phyloP scores from a whole-genome alignment of 768 basidiomycete genomes.

The Russula sp. region DNA sequence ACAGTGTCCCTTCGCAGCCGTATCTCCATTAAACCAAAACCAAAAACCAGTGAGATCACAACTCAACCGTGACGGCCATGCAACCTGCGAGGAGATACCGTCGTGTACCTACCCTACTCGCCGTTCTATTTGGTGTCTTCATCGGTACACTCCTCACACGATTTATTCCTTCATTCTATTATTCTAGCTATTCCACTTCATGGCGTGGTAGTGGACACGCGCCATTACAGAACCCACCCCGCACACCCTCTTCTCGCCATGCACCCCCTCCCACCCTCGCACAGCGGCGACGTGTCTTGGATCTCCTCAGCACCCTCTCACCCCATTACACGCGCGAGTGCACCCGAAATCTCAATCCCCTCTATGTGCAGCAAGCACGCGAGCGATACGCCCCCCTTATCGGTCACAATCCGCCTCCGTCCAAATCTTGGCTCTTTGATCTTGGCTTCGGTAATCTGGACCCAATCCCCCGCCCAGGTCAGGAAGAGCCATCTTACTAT shows the following conservation, averaged over 20 bases:
- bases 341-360: conserved; percentile 73
- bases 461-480: conserved; percentile 35
- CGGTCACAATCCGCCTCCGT: conserved; percentile 61
- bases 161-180: conserved; percentile 4
- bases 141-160: conserved; percentile 49
- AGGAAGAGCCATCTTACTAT: conserved; percentile 35
- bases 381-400: conserved; percentile 83
- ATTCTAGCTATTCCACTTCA: conserved; percentile 31
- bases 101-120: conserved; percentile 46
- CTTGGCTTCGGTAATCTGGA: conserved; percentile 37
- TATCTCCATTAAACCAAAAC: too few species aligned
- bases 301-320: conserved; percentile 79
- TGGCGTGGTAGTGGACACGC: conserved; percentile 51
- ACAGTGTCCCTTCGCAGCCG: background rate
- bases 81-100: background rate
- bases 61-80: conserved; percentile 12
- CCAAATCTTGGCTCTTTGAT: conserved; percentile 54
- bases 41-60: background rate
- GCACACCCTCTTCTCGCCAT: conserved; percentile 48
- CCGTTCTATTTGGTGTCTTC: conserved; percentile 55
- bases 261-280: conserved; percentile 71
- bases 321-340: conserved; percentile 93
- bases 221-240: conserved; percentile 41
- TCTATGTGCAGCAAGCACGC: conserved; percentile 77
- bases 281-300: conserved; percentile 81